phyloP scores from a whole-genome alignment of 495 filamentous ascomycete species.

The Xylaria longipes region DNA sequence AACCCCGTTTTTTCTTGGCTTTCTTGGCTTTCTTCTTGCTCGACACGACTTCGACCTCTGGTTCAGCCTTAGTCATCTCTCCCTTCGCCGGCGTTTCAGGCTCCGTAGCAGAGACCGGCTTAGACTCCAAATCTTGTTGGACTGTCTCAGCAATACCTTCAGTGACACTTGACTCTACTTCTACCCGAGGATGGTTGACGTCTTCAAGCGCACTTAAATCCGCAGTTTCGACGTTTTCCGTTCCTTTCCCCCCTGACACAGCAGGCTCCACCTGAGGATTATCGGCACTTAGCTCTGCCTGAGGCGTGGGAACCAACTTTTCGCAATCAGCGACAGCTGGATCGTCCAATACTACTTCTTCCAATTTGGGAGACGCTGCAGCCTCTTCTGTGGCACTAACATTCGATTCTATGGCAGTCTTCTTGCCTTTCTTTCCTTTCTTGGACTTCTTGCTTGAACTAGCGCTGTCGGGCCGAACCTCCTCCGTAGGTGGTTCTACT shows the following conservation, averaged over 20 bases:
- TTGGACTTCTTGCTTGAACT: slow-evolving; percentile 30
- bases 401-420: slow-evolving; percentile 20
- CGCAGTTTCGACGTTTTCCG: slow-evolving; percentile 12
- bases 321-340: slow-evolving; percentile 2
- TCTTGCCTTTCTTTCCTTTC: slow-evolving; percentile 27
- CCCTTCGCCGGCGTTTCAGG: slow-evolving; percentile 18
- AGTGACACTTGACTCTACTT: background rate
- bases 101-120: slow-evolving; percentile 1
- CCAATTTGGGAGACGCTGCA: background rate
- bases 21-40: slow-evolving; percentile 22
- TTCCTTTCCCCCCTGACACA: background rate
- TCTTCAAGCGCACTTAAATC: background rate
- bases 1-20: slow-evolving; percentile 29
- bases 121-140: slow-evolving; percentile 5
- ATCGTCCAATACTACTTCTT: background rate
- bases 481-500: slow-evolving; percentile 6
- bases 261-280: slow-evolving; percentile 2
- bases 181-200: background rate
- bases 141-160: background rate
- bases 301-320: background rate
- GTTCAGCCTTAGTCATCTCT: slow-evolving; percentile 23
- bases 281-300: slow-evolving; percentile 10
- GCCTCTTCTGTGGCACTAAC: slow-evolving; percentile 15
- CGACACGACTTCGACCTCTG: slow-evolving; percentile 9
- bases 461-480: slow-evolving; percentile 12